Conservation (phyloP, 176 grass and related monocot species). For the Bromus sterilis region DNA sequence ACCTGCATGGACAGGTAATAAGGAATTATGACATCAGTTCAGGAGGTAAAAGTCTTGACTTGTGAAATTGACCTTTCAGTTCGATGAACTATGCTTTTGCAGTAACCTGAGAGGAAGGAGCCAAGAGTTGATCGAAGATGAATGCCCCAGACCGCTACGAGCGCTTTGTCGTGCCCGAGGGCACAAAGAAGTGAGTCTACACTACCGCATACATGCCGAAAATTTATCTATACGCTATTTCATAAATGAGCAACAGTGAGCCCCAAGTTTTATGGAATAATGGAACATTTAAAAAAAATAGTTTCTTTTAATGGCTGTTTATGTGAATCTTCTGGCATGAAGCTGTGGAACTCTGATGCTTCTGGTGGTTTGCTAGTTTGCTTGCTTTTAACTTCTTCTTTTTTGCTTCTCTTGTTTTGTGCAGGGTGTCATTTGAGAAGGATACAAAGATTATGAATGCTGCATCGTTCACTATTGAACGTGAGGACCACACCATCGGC, state of each 20-base stretch:
- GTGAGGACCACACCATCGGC: constrained; percentile 43
- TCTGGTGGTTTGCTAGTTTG: background rate
- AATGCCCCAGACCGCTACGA: constrained; percentile 41
- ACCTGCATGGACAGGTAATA: background rate
- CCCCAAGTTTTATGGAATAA: background rate
- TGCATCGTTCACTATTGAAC: constrained; percentile 36
- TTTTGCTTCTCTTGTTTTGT: background rate
- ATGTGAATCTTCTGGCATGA: background rate
- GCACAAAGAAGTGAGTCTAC: constrained; percentile 38
- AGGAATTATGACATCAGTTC: background rate
- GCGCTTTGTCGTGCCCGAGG: constrained; percentile 34
- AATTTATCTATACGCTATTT: background rate
- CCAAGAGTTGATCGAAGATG: constrained; percentile 10
- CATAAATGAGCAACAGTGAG: no score
- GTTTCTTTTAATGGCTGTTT: background rate
- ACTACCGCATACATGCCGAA: background rate
- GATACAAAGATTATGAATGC: constrained; percentile 49
- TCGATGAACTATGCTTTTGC: background rate
- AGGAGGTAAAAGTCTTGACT: no score
- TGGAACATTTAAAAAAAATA: no score
- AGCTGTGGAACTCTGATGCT: background rate
- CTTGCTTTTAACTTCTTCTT: background rate
- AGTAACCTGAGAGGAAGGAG: background rate
- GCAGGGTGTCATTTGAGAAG: constrained; percentile 36
- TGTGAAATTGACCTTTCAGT: background rate